Base-by-base conservation (phyloP, 768 basidiomycete genomes). In the Leccinum barrowsii region DNA sequence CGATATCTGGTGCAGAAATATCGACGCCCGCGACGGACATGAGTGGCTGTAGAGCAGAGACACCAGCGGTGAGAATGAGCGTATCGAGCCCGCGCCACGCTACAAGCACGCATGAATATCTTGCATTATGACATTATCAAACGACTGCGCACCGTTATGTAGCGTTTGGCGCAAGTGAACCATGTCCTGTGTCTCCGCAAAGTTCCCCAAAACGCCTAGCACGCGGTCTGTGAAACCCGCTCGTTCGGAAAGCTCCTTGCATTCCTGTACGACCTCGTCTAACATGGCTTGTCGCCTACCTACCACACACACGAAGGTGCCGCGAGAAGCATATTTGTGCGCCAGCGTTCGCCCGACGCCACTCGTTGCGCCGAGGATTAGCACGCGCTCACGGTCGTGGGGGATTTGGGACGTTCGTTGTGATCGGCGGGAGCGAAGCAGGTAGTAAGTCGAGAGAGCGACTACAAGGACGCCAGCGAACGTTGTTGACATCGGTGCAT, bases 61-160 rank as follows among this genome's bases (percentile, higher is more conserved):
- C 89, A 4, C 94, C 94, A 3, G 93, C 92, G 32, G 83, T 81
- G 35, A 96, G 82, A 30, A 93, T 75, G 5, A 96, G 68, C 0
- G 94, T 96, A 70, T 96, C 94, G 1, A 95, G 63, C 15, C 92
- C 90, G 1, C 74, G 76, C 92, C 92, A 94, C 62, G 78, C 94
- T 95, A 8, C 15, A 49, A 21, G 35, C 4, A 50, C 5, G 21
- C 2, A 44, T 66, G 22, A 63, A 50, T 22, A n/a, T 42, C 8
- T 42, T 42, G 40, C 11, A 32, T 2, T 60, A 2, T 57, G 8
- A n/a, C 30, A 6, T 2, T 37, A 12, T 42, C 26, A 56, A 30
- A 53, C 22, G 34, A 30, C 28, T 21, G 40, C 34, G 46, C 52
- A 90, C 93, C 80, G 62, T 74, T 71, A 47, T 82, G 76, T 24